Evolutionary conservation across 129 eudicot genomes (phyloP).

Genomic region (Ambrosia artemisiifolia): DNA sequence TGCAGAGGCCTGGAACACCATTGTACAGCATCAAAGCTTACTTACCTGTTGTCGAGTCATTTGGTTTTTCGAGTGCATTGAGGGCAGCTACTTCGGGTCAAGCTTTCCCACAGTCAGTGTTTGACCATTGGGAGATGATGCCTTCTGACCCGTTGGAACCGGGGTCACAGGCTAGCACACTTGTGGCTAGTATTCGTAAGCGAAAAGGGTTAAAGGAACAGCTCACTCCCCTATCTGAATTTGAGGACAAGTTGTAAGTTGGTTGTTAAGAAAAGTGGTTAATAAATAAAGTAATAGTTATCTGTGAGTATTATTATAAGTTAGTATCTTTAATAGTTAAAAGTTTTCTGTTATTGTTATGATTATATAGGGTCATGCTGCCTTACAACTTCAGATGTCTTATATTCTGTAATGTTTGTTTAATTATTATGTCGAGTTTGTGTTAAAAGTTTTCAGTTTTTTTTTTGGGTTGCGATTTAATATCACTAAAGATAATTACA

Average conservation of each 20-base stretch:
- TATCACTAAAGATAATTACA: no score
- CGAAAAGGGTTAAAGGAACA: slow-evolving; percentile 70
- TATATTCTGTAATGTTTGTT: slow-evolving; percentile 6
- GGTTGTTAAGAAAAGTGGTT: neutral
- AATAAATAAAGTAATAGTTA: neutral
- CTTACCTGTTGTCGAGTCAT: slow-evolving; percentile 32
- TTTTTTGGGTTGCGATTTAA: neutral
- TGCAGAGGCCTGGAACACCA: slow-evolving; percentile 23
- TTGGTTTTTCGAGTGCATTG: slow-evolving; percentile 29
- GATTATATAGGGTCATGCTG: no score
- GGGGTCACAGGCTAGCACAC: slow-evolving; percentile 40
- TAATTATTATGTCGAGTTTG: neutral
- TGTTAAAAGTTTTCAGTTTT: neutral
- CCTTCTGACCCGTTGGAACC: slow-evolving; percentile 60
- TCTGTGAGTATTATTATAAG: neutral
- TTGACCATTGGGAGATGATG: slow-evolving; percentile 82
- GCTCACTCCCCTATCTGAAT: slow-evolving; percentile 72
- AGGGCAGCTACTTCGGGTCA: slow-evolving; percentile 37
- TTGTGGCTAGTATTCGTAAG: slow-evolving; percentile 50
- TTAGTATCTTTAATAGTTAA: neutral
- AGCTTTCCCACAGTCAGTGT: slow-evolving; percentile 34
- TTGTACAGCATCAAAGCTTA: slow-evolving; percentile 19
- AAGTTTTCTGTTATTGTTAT: neutral
- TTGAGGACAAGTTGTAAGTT: slow-evolving; percentile 55
- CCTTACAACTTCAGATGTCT: neutral